Percentiles rank a stretch among this genome's conserved stretches.
Evolutionary conservation across 2,329 filamentous ascomycete species (phyloP).

Genomic region (Bisporella sp.): DNA sequence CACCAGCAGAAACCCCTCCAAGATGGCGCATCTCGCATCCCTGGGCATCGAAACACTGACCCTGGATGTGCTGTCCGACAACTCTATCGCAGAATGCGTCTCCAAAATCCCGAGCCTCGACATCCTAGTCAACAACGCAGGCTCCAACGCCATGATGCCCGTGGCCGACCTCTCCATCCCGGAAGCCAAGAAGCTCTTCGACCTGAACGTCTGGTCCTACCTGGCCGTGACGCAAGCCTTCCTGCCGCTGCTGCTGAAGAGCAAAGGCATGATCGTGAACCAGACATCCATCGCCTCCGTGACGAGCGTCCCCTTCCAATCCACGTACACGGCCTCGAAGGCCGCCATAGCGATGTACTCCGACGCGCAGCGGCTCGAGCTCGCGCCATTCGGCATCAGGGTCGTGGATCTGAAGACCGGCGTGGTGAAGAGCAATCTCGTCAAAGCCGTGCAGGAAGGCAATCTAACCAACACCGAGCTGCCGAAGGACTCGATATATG

Average conservation of each 20-base stretch:
- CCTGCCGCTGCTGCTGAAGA: conserved; percentile 26
- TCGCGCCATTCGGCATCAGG: conserved; percentile 14
- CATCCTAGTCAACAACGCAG: conserved; percentile 31
- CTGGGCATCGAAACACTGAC: conserved; percentile 26
- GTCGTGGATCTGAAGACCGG: conserved; percentile 18
- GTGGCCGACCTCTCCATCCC: not conserved
- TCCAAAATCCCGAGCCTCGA: conserved; percentile 22
- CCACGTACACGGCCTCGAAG: conserved; percentile 16
- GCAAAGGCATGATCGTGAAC: conserved; percentile 33
- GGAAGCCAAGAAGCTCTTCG: conserved; percentile 25
- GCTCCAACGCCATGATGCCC: not conserved
- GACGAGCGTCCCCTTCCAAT: conserved; percentile 7
- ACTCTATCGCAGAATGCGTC: conserved; percentile 27
- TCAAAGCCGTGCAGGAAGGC: conserved; percentile 1
- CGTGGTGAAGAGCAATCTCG: conserved; percentile 6
- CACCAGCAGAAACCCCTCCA: conserved; percentile 31
- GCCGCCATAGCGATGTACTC: conserved; percentile 14
- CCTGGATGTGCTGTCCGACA: conserved; percentile 32
- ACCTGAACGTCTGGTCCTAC: conserved; percentile 27
- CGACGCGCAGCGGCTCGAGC: conserved; percentile 13
- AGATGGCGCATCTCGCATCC: conserved; percentile 20
- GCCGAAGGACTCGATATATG: conserved; percentile 11
- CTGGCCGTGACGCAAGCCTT: conserved; percentile 29
- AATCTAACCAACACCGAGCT: not conserved
- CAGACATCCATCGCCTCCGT: conserved; percentile 30